phyloP scores from a whole-genome alignment of 257 asterid genomes.

The Solanum sparsipilum region DNA sequence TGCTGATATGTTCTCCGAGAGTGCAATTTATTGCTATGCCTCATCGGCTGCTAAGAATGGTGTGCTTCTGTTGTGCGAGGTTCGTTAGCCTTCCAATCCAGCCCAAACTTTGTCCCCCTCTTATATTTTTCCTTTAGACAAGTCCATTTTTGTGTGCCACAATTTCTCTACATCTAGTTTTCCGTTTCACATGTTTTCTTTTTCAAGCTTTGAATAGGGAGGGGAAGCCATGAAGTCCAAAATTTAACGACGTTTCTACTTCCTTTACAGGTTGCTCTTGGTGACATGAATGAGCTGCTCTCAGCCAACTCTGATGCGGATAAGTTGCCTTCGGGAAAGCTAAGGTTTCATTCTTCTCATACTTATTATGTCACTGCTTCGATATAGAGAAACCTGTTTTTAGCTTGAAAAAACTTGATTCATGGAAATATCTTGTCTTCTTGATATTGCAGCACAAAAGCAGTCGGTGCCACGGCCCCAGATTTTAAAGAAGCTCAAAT shows the following conservation, averaged over 20 bases:
- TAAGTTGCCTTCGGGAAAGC: conserved; percentile 36
- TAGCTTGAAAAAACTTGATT: background rate
- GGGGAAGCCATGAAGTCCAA: background rate
- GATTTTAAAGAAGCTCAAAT: conserved; percentile 42
- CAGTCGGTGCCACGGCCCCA: conserved; percentile 73
- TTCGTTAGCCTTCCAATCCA: background rate
- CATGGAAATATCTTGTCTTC: background rate
- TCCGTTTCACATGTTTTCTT: background rate
- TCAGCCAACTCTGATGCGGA: background rate
- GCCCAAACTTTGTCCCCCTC: background rate
- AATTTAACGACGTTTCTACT: background rate
- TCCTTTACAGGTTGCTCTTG: background rate
- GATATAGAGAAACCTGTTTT: background rate
- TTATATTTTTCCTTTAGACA: background rate
- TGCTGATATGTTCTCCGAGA: background rate
- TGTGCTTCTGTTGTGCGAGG: background rate
- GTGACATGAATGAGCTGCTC: background rate
- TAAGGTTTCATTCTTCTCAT: conserved; percentile 37
- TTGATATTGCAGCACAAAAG: conserved; percentile 58
- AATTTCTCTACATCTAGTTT: background rate
- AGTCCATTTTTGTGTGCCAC: background rate
- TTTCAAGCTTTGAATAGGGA: background rate
- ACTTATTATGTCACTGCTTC: background rate
- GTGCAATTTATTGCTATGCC: background rate
- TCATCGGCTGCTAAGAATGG: background rate